phyloP scores from a whole-genome alignment of 75 land plant species.

The Sequoia sempervirens region DNA sequence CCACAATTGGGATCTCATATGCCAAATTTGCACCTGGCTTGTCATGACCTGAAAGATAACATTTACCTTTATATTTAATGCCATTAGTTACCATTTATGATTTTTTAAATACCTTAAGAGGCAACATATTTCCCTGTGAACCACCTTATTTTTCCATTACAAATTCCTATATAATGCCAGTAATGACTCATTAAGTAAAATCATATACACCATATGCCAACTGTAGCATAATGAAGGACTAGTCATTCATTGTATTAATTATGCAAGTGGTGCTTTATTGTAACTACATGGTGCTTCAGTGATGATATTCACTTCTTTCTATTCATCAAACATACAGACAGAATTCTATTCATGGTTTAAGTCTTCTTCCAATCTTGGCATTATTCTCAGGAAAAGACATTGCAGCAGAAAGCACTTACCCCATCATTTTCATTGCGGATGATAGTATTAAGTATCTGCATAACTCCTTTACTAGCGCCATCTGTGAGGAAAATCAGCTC shows the following conservation, averaged over 20 bases:
- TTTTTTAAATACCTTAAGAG: background rate
- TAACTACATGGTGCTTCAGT: background rate
- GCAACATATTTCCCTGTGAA: background rate
- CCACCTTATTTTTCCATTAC: background rate
- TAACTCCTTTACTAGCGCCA: constrained; percentile 99
- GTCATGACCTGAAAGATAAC: too few relatives aligned
- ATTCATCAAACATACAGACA: background rate
- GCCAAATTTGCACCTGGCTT: too few relatives aligned
- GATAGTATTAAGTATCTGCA: constrained; percentile 74
- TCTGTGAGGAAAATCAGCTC: constrained; percentile 95
- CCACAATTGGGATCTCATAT: too few relatives aligned
- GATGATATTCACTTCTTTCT: background rate
- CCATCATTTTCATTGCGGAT: constrained; percentile 85
- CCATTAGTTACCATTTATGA: background rate
- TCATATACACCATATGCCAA: too few relatives aligned
- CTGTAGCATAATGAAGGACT: background rate
- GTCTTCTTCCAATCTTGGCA: background rate
- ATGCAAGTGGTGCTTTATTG: background rate
- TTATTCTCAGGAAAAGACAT: background rate
- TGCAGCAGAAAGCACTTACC: constrained; percentile 34
- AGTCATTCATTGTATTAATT: background rate
- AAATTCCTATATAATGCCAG: too few relatives aligned
- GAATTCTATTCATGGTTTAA: background rate
- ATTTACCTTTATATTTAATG: too few relatives aligned
- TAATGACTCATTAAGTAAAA: too few relatives aligned